These are phyloP conservation scores for Ceratobasidium sp. DNA, from an alignment of 1,284 basidiomycete genomes.

Conservation along the genomic window DNA sequence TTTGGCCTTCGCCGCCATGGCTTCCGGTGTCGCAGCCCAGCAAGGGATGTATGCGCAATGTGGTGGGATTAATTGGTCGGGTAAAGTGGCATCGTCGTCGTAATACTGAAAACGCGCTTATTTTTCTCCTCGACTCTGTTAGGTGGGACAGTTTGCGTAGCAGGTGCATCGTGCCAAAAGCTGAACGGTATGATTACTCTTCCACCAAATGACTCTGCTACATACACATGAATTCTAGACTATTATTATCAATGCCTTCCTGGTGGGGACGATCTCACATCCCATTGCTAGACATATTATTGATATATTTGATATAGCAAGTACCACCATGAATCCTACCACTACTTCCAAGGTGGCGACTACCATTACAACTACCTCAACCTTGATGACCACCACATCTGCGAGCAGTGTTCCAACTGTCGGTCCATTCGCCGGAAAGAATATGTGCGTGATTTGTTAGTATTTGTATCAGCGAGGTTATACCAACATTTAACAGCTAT, in stretches of 20 bases:
- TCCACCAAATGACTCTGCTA: not conserved
- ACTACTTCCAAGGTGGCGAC: not conserved
- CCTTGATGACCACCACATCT: not conserved
- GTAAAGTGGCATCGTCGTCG: not conserved
- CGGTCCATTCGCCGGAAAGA: slow-evolving; percentile 21
- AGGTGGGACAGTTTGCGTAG: slow-evolving; percentile 24
- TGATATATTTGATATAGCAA: too few relatives aligned
- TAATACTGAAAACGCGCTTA: not conserved
- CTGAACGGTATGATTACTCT: slow-evolving; percentile 4
- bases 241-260: slow-evolving; percentile 24
- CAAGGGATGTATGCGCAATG: slow-evolving; percentile 20
- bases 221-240: not conserved
- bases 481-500: not conserved
- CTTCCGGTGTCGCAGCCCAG: slow-evolving; percentile 14
- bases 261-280: too few relatives aligned
- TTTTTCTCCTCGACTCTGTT: not conserved
- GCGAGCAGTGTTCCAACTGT: not conserved
- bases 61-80: slow-evolving; percentile 22
- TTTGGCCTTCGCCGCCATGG: slow-evolving; percentile 6
- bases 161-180: slow-evolving; percentile 9
- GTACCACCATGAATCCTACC: not conserved
- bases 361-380: not conserved
- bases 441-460: not conserved
- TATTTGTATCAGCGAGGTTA: not conserved
- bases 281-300: too few relatives aligned